Evolutionary conservation across 176 grass and related monocot genomes (phyloP).

Genomic region (Hordeum vulgare): MorexV3_pseudomolecules_assembly NC_058521.1:448419612-448420111

Average conservation of each 20-base stretch:
- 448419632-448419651: conserved; percentile 80
- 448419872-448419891: conserved; percentile 52
- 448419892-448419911: conserved; percentile 51
- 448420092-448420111: conserved; percentile 79
- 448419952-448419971: conserved; percentile 70
- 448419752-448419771: conserved; percentile 50
- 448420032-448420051: conserved; percentile 89
- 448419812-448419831: conserved; percentile 68
- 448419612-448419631: conserved; percentile 75
- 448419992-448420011: conserved; percentile 71
- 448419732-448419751: conserved; percentile 85
- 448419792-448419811: conserved; percentile 85
- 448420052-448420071: conserved; percentile 70
- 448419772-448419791: conserved; percentile 77
- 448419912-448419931: conserved; percentile 69
- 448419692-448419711: conserved; percentile 76
- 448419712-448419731: conserved; percentile 87
- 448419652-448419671: conserved; percentile 73
- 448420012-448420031: conserved; percentile 73
- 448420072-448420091: conserved; percentile 67
- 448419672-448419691: conserved; percentile 74
- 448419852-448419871: conserved; percentile 61
- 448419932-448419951: conserved; percentile 70
- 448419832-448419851: conserved; percentile 62
- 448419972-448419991: conserved; percentile 68